Percentiles rank a stretch among this genome's conserved stretches.
Evolutionary conservation across 148 eudicot species (phyloP).

Genomic region (Rhododendron ferrugineum): DNA sequence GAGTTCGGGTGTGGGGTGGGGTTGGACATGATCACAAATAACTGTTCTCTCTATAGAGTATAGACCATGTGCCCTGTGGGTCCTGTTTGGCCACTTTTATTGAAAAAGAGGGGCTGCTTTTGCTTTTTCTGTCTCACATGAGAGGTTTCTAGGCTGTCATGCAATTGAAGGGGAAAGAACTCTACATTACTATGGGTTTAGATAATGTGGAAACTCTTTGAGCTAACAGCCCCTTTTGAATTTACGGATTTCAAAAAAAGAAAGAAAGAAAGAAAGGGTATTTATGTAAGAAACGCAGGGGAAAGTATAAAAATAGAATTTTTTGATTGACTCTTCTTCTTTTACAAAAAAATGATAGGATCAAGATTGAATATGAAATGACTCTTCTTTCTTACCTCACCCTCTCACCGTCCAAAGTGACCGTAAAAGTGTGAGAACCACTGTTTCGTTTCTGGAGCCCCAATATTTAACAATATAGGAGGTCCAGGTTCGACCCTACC

Average conservation of each 20-base stretch:
- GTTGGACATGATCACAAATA: neutral
- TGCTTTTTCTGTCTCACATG: neutral
- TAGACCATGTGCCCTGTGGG: neutral
- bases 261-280: no score
- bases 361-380: no score
- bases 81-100: neutral
- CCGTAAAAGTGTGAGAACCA: neutral
- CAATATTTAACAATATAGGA: no score
- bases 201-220: neutral
- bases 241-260: neutral
- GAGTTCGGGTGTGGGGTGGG: neutral
- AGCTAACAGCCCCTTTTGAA: neutral
- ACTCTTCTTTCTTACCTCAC: no score
- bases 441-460: neutral
- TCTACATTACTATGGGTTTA: neutral
- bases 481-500: no score
- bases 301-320: no score
- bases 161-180: neutral
- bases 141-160: neutral
- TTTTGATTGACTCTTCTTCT: no score
- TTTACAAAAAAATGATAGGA: no score
- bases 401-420: no score
- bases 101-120: conserved; percentile 5
- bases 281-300: no score
- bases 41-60: neutral